Evolutionary conservation across 805 yeast species (phyloP), one percentile per base, ranked within the genome.

Genomic region (Candida stauntonica): DNA sequence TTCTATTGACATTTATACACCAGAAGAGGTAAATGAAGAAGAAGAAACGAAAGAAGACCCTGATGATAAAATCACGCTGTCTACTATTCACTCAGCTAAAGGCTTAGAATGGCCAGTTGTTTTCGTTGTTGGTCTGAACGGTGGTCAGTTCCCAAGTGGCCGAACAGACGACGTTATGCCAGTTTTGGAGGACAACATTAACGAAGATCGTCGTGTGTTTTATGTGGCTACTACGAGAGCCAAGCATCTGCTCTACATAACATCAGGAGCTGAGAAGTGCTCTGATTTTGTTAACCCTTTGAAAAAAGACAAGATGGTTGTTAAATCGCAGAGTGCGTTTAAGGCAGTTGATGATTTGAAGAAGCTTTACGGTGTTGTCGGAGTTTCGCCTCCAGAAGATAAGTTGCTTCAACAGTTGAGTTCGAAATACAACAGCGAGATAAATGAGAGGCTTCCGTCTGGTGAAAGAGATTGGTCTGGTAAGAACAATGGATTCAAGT

Each of bases 81-180:
- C 95, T 0, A 93, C 98, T 0, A 82, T 91, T 11, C 99, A 91
- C 57, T 86, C 88, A 0, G 79, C 97, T 2, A 91, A 91, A 57
- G 99, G 99, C 1, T 66, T 89, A 2, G 99, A 91, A 57, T 91
- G 98, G 97, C 91, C 95, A 0, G 76, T 86, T 12, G 97, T 91
- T 0, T 86, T 86, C 54, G 73, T 86, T 11, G 87, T 94, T 0
- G 82, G 86, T 0, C 61, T 85, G 14, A 67, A 73, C 23, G 86
- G 83, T 33, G 81, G 83, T 1, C 58, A 75, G 12, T 62, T 86
- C 11, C 95, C 95, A 0, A 75, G 81, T 4, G 51, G 59, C 2
- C 72, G 70, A 52, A 55, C 18, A 46, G 55, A 18, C 49, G 53
- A 27, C 53, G 48, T 32, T 23, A 34, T 19, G 7, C 30, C 39